phyloP scores from a whole-genome alignment of 1,284 basidiomycete genomes.

The Tilletia setariae region DNA sequence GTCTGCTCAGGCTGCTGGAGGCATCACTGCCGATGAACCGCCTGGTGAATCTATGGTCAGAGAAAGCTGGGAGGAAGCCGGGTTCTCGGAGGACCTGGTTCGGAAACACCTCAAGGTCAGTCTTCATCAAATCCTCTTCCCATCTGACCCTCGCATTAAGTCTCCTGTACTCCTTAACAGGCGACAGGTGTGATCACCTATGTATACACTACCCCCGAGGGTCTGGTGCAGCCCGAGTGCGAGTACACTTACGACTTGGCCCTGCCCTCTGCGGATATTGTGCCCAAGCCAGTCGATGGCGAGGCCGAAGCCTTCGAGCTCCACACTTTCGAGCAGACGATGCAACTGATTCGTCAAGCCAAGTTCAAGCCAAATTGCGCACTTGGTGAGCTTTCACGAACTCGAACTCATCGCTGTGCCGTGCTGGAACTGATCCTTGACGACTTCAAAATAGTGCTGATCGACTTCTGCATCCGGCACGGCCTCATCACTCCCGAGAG shows the following conservation, averaged over 20 bases:
- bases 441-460: conserved; percentile 59
- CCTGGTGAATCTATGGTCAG: conserved; percentile 77
- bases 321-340: conserved; percentile 43
- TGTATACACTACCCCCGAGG: conserved; percentile 64
- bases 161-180: too few species aligned
- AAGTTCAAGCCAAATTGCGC: conserved; percentile 84
- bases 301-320: conserved; percentile 84
- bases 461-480: conserved; percentile 78
- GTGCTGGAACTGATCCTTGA: not conserved
- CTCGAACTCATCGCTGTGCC: not conserved
- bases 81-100: conserved; percentile 66
- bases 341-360: conserved; percentile 55
- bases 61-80: conserved; percentile 90
- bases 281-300: conserved; percentile 76
- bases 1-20: conserved; percentile 59
- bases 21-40: conserved; percentile 67
- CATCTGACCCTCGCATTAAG: conserved; percentile 33
- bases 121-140: not conserved
- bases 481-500: conserved; percentile 73
- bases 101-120: conserved; percentile 65
- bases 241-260: conserved; percentile 51
- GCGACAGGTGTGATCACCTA: conserved; percentile 56
- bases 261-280: conserved; percentile 54
- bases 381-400: conserved; percentile 48
- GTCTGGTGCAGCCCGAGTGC: conserved; percentile 55